Evolutionary conservation across 352 stramenopile species (phyloP), one percentile per base, ranked within the genome.

Genomic region (Globisporangium emineosum): DNA sequence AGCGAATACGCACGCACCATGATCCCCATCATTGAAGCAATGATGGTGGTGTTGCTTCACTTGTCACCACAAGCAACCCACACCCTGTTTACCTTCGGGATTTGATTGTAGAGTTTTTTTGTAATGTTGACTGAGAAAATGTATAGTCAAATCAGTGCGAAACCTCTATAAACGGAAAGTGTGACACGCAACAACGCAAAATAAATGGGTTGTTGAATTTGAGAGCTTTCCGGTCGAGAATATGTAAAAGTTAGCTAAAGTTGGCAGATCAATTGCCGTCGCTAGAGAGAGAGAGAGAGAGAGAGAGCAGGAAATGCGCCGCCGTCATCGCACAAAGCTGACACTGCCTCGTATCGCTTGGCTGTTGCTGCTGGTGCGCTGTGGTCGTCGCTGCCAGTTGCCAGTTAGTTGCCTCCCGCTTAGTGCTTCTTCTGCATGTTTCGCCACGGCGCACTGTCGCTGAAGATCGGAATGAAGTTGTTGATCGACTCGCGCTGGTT

Each of bases 391-490:
- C n/a, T 43, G 37, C 37, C 13, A 43, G 15, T 43, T 43, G 37
- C 10, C n/a, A n/a, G n/a, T n/a, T n/a, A n/a, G 29, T 32, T 19
- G 12, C 40, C 7, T 21, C 40, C 21, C 32, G 5, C 23, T 30
- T 69, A 79, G 57, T 81, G 80, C 64, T 88, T 92, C 78, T 76
- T 88, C 54, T 88, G 77, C 50, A 70, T 58, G 29, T 63, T 66
- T 71, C 90, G 88, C 97, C 97, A 99, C 21, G 96, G 94, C 52
- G 95, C 89, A 66, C 90, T 94, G 69, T 98, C 88, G 69, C 86
- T 98, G 81, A 99, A 99, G 67, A 99, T 97, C 62, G 95, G 97
- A 55, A 99, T 98, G 79, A 99, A 99, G 83, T 99, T 99, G 81
- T 98, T 93, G 78, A 99, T 99, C 64, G 98, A 94, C 67, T 99